Conservation (phyloP, 2,329 filamentous ascomycete species). For the Aspergillus ochraceoroseus region DNA sequence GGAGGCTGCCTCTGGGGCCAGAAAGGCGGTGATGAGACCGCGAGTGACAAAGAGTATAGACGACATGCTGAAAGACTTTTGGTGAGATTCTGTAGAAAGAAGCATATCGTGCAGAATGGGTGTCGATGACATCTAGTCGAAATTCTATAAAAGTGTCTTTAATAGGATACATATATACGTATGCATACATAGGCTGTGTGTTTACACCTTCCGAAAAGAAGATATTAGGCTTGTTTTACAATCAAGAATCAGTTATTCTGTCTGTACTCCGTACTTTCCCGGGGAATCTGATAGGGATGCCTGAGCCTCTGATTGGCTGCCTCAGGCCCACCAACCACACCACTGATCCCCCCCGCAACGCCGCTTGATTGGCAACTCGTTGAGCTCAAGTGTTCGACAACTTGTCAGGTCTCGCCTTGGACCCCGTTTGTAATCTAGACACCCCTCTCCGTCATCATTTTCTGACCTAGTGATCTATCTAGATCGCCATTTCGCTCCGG, state of each 20-base stretch:
- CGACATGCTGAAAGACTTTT: constrained; percentile 31
- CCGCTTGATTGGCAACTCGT: constrained; percentile 15
- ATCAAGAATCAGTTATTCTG: background rate
- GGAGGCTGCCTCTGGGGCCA: constrained; percentile 2
- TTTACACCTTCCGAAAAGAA: too few relatives aligned
- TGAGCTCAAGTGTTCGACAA: constrained; percentile 4
- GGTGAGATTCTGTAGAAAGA: constrained; percentile 8
- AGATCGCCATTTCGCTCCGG: too few relatives aligned
- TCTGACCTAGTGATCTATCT: too few relatives aligned
- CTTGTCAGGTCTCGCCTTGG: too few relatives aligned
- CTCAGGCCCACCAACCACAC: constrained; percentile 17
- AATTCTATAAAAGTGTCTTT: too few relatives aligned
- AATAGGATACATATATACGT: too few relatives aligned
- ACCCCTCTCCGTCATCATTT: background rate
- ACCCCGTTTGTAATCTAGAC: too few relatives aligned
- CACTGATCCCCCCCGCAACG: constrained; percentile 20
- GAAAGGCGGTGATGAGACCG: constrained; percentile 27
- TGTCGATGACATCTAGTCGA: constrained; percentile 5
- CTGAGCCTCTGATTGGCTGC: too few relatives aligned
- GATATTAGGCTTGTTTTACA: too few relatives aligned
- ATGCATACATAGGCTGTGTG: too few relatives aligned
- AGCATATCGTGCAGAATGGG: background rate
- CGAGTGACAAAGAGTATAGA: constrained; percentile 25
- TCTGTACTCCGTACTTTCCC: background rate
- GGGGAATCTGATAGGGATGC: too few relatives aligned